A percentile compares a stretch with the other conserved stretches of the same genome.
phyloP scores from a whole-genome alignment of 2,329 filamentous ascomycete species.

The Gaeumannomyces sp. region DNA sequence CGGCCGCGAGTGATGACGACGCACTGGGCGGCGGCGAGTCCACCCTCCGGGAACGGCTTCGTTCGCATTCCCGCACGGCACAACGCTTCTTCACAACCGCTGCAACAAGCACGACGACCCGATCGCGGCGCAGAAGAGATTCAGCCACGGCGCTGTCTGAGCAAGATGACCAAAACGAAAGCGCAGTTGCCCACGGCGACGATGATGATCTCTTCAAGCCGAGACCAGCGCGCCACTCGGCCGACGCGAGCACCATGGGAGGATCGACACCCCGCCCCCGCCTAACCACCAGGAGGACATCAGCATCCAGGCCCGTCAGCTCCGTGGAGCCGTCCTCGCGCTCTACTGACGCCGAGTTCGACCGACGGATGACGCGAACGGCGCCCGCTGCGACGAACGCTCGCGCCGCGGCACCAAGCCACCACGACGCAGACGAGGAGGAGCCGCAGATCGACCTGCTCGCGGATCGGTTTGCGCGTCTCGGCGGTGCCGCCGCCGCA shows the following conservation, averaged over 20 bases:
- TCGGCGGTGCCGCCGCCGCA: slow-evolving; percentile 25
- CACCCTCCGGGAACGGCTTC: background rate
- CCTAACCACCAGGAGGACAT: background rate
- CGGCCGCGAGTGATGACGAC: background rate
- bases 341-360: background rate
- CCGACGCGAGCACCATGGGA: background rate
- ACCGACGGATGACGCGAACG: background rate
- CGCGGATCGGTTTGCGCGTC: slow-evolving; percentile 37
- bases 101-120: background rate
- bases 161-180: background rate
- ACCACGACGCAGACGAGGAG: slow-evolving; percentile 13
- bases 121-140: background rate
- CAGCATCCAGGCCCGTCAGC: background rate
- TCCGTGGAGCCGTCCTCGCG: background rate
- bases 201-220: slow-evolving; percentile 8
- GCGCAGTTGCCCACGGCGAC: background rate
- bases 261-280: slow-evolving; percentile 1
- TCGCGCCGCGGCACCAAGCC: background rate
- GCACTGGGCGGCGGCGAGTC: background rate
- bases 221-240: background rate
- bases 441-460: slow-evolving; percentile 38
- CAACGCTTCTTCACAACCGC: slow-evolving; percentile 1
- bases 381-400: too few relatives aligned
- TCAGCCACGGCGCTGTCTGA: slow-evolving; percentile 2
- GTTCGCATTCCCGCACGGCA: background rate